These are phyloP conservation scores for Casaregolazyma lundiana DNA, from an alignment of 1,139 yeast genomes.

Conservation along the genomic window DNA sequence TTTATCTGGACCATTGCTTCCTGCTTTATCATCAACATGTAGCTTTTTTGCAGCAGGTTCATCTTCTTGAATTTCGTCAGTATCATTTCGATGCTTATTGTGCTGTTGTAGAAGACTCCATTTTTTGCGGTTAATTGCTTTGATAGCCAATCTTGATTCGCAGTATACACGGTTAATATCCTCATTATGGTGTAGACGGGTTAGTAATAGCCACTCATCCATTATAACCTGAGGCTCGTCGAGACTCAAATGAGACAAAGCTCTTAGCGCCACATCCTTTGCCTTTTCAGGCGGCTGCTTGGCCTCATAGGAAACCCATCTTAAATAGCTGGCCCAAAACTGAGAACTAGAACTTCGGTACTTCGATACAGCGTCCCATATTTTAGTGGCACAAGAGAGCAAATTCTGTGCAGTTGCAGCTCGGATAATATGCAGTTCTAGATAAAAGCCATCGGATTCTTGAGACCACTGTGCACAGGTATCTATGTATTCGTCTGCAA, in stretches of 20 bases:
- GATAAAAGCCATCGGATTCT: conserved; percentile 16
- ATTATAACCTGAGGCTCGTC: conserved; percentile 5
- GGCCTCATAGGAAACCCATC: conserved; percentile 11
- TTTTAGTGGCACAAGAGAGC: conserved; percentile 27
- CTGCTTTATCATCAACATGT: conserved; percentile 2
- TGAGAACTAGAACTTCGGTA: conserved; percentile 38
- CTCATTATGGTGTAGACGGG: not conserved
- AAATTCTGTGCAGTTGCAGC: conserved; percentile 9
- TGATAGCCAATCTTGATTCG: not conserved
- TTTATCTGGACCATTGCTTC: conserved; percentile 41
- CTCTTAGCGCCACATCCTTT: not conserved
- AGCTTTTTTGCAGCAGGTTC: conserved; percentile 6
- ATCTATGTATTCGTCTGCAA: not conserved
- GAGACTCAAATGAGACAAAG: not conserved
- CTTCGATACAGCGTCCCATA: conserved; percentile 33
- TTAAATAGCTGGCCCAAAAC: conserved; percentile 44
- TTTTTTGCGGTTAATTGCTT: conserved; percentile 6
- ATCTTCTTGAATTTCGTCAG: not conserved
- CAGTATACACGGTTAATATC: not conserved
- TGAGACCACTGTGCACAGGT: conserved; percentile 10
- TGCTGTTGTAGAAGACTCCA: conserved; percentile 1
- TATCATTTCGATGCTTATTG: not conserved
- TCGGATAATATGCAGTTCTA: conserved; percentile 14
- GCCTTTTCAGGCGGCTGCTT: conserved; percentile 1
- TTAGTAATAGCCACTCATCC: not conserved